Percentiles rank a stretch among this genome's conserved stretches.
These are phyloP conservation scores for Pseudodiploospora longispora DNA, from an alignment of 2,329 filamentous ascomycete genomes.

Conservation along the genomic window DNA sequence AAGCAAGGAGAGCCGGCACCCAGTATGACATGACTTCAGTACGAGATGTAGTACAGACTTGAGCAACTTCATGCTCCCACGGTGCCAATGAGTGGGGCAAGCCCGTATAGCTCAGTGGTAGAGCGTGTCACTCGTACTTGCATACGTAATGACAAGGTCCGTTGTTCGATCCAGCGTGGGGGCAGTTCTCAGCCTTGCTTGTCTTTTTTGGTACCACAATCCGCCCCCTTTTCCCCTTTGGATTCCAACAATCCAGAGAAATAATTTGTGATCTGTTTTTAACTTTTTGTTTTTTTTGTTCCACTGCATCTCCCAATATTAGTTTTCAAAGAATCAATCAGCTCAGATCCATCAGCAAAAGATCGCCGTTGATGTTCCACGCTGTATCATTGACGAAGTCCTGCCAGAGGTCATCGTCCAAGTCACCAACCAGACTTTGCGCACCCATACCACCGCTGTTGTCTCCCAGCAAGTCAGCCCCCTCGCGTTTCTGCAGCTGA, in stretches of 20 bases:
- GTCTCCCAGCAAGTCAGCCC: constrained; percentile 12
- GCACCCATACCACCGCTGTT: constrained; percentile 11
- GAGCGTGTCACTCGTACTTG: constrained; percentile 2
- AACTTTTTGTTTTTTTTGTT: background rate
- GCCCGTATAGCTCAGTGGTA: constrained; percentile 3
- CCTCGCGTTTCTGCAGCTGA: constrained; percentile 16
- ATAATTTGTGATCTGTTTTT: no score
- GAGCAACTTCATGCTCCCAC: no score
- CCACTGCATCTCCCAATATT: no score
- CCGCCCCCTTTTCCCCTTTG: no score
- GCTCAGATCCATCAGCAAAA: constrained; percentile 13
- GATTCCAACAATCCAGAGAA: no score
- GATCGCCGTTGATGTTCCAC: constrained; percentile 21
- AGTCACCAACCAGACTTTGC: constrained; percentile 10
- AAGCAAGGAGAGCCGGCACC: no score
- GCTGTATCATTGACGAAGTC: constrained; percentile 16
- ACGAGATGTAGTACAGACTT: no score
- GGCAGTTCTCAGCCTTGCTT: background rate
- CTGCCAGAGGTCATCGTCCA: constrained; percentile 19
- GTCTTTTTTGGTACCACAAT: no score
- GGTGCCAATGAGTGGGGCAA: background rate
- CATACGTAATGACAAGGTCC: constrained; percentile 1
- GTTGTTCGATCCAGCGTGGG: constrained; percentile 2
- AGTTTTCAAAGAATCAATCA: background rate
- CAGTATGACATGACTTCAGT: no score